Evolutionary conservation across 2,329 filamentous ascomycete species (phyloP).

Genomic region (Xylaria sp.): DNA sequence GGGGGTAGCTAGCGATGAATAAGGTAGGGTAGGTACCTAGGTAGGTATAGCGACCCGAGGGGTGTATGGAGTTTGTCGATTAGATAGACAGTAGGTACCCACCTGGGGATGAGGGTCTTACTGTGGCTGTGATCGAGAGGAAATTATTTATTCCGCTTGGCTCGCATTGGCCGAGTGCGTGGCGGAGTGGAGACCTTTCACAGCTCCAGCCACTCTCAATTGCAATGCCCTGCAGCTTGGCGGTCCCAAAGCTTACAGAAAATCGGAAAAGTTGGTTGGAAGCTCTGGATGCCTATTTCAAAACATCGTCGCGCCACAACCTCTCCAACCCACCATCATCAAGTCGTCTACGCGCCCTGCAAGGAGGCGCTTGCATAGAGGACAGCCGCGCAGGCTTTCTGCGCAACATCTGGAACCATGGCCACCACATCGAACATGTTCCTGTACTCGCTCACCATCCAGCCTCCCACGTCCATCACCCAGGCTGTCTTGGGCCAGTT

Average conservation of each 20-base stretch:
- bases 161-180: conserved; percentile 1
- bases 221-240: too few species aligned
- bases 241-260: too few species aligned
- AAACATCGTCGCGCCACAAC: conserved; percentile 9
- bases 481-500: conserved; percentile 96
- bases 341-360: conserved; percentile 10
- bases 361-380: conserved; percentile 32
- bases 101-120: too few species aligned
- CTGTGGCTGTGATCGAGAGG: conserved; percentile 4
- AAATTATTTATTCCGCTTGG: conserved; percentile 1
- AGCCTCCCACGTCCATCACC: conserved; percentile 87
- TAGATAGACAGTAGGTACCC: too few species aligned
- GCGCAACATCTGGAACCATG: conserved; percentile 66
- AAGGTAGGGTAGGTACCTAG: background rate
- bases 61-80: too few species aligned
- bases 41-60: too few species aligned
- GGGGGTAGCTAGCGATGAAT: background rate
- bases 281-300: conserved; percentile 28
- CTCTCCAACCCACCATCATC: background rate
- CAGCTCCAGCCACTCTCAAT: conserved; percentile 30
- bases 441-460: conserved; percentile 96
- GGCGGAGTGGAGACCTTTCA: background rate
- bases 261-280: conserved; percentile 39
- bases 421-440: conserved; percentile 99
- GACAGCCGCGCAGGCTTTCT: conserved; percentile 49